These are phyloP conservation scores for Calendula officinalis DNA, from an alignment of 129 eudicot species.

Conservation along the genomic window DNA sequence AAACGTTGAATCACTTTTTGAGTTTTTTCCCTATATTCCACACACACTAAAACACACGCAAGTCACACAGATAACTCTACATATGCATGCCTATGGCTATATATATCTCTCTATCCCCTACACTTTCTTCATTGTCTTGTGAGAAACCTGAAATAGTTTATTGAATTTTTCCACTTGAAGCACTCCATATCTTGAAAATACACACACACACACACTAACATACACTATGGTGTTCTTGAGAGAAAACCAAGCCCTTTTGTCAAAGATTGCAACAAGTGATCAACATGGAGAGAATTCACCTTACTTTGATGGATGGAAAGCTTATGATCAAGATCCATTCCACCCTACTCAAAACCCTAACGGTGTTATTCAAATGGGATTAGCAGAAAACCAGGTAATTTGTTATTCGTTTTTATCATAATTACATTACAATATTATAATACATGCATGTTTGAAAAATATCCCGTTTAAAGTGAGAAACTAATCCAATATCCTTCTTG, in stretches of 20 bases:
- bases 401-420: background rate
- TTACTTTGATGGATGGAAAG: conserved; percentile 90
- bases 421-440: background rate
- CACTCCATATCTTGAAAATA: conserved; percentile 5
- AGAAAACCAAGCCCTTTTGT: conserved; percentile 38
- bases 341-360: conserved; percentile 51
- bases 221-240: conserved; percentile 14
- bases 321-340: conserved; percentile 71
- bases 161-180: background rate
- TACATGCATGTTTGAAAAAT: conserved; percentile 5
- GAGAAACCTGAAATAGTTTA: conserved; percentile 14
- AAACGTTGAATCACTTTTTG: conserved; percentile 19
- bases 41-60: conserved; percentile 21
- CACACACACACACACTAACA: conserved; percentile 4
- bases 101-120: conserved; percentile 8
- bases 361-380: conserved; percentile 89
- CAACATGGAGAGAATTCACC: conserved; percentile 82
- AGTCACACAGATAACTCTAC: conserved; percentile 5
- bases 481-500: conserved; percentile 10
- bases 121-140: conserved; percentile 21
- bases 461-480: background rate
- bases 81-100: conserved; percentile 12
- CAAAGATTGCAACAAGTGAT: conserved; percentile 68
- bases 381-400: conserved; percentile 84
- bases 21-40: background rate